Base-by-base conservation (phyloP, 176 grass and related monocot genomes). In the Oryza brachyantha region DNA sequence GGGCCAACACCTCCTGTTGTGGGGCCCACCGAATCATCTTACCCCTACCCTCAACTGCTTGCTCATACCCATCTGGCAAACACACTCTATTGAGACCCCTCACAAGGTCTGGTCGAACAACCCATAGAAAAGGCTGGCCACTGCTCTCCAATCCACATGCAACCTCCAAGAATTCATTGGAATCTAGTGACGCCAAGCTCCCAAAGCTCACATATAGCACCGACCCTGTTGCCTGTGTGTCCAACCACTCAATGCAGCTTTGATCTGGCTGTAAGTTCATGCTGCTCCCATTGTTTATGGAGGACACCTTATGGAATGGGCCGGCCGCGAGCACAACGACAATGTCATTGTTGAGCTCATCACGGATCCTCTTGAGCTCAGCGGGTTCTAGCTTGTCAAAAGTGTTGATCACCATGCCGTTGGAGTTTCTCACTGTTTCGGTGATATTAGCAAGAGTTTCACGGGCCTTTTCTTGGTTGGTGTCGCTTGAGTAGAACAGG, bases 141-240 rank as follows among this genome's bases (percentile, higher is more conserved):
- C 79, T 70, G 68, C 35, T 70, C 4, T 74, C 78, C 21, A 90
- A 4, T 0, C 79, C 88, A 59, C 68, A 68, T 0, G 73, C 72
- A 13, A 83, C 28, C 35, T 90, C 88, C 8, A 2, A 3, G 24
- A 90, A 74, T 22, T 83, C 83, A 0, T 2, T 2, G 5, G 12
- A 0, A 2, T 66, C 62, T 61, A 90, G 3, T 29, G 78, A 75
- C 0, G 65, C 39, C 5, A 86, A 13, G 79, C 88, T 90, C 4
- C 88, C 83, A 3, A 90, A 90, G 74, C 88, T 86, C 14, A 75
- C 83, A 0, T 90, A 90, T 5, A 86, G 1, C 11, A 86, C 88
- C 0, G 88, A 86, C 1, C 2, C 46, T 0, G 19, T 0, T 0
- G 41, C 12, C 31, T 79, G 74, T 26, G 3, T 54, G 73, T 86